These are phyloP conservation scores for Penicillium sp. DNA, from an alignment of 2,329 filamentous ascomycete genomes.

Conservation along the genomic window DNA sequence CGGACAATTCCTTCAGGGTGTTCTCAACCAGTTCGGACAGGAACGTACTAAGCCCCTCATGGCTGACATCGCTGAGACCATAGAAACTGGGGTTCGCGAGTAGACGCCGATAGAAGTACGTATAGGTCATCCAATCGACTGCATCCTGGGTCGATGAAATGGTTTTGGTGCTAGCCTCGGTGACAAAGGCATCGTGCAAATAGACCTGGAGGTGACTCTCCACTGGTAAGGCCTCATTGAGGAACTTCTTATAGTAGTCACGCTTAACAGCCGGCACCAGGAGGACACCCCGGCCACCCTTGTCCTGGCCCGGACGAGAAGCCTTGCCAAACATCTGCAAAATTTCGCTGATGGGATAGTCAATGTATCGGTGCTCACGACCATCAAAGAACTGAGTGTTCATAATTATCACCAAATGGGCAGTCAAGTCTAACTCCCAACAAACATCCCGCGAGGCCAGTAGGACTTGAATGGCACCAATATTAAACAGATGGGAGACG, in stretches of 20 bases:
- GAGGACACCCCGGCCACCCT: conserved; percentile 81
- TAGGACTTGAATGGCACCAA: conserved; percentile 85
- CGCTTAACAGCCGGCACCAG: conserved; percentile 95
- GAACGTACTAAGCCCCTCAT: conserved; percentile 90
- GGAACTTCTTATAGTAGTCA: conserved; percentile 98
- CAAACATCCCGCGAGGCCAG: conserved; percentile 83
- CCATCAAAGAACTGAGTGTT: conserved; percentile 97
- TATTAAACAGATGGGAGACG: conserved; percentile 84
- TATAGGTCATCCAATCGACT: conserved; percentile 97
- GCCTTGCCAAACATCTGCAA: conserved; percentile 98
- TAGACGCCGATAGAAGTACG: conserved; percentile 93
- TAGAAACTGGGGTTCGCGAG: conserved; percentile 97
- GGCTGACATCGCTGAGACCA: conserved; percentile 78
- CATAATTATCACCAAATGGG: conserved; percentile 93
- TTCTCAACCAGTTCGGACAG: conserved; percentile 92
- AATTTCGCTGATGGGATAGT: conserved; percentile 91
- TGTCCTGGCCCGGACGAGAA: conserved; percentile 72
- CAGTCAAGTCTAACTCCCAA: conserved; percentile 87
- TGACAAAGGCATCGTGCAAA: conserved; percentile 92
- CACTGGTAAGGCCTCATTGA: conserved; percentile 91
- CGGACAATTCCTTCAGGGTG: conserved; percentile 82
- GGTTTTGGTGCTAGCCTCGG: conserved; percentile 93
- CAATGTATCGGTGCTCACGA: conserved; percentile 92
- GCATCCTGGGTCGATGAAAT: conserved; percentile 94
- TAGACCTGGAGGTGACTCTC: conserved; percentile 91